Evolutionary conservation across 2,329 filamentous ascomycete species (phyloP), one percentile per base, ranked within the genome.

Genomic region (Paecilomyces variotii): DNA sequence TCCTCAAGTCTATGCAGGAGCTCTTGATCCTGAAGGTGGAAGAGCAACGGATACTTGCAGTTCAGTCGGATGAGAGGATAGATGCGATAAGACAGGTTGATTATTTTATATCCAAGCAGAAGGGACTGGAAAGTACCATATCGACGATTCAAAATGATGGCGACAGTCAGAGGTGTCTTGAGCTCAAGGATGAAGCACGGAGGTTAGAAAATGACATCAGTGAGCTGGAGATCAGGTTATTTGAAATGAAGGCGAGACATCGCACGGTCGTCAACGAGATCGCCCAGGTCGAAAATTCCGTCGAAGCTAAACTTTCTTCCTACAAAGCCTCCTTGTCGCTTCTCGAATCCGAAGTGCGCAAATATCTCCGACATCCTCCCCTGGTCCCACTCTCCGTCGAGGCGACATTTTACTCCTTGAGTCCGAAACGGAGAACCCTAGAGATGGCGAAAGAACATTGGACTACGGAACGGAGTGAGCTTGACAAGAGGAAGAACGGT

Each of bases 401-500:
- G 2, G 63, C 57, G 24, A 59, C 72, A 2, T 83, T 83, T 63
- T 77, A 80, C 55, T 72, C 78, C 2, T 71, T 86, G 32, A 81
- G 81, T n/a, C 73, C 78, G 0, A 79, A 82, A 57, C 78, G 82
- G 35, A 76, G 84, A 50, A 87, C 84, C 1, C 75, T 87, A 27
- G 79, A 82, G 30, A 80, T 86, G 78, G 84, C 83, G 3, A 77
- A 77, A 58, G 82, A 85, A 50, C 79, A 84, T 61, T 85, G 81
- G 78, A 70, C 72, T 19, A 72, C 74, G 1, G 82, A 85, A 64
- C 75, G 78, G 54, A 75, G 73, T 12, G 69, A 71, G 7, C 64
- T 83, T 14, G 66, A 73, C 3, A 70, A 74, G 51, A 77, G 78
- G 58, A 78, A 77, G 53, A 66, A 76, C 32, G 70, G 75, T 52